Evolutionary conservation across 805 yeast genomes (phyloP), one percentile per base, ranked within the genome.

Genomic region (Saturnispora diversa): DNA sequence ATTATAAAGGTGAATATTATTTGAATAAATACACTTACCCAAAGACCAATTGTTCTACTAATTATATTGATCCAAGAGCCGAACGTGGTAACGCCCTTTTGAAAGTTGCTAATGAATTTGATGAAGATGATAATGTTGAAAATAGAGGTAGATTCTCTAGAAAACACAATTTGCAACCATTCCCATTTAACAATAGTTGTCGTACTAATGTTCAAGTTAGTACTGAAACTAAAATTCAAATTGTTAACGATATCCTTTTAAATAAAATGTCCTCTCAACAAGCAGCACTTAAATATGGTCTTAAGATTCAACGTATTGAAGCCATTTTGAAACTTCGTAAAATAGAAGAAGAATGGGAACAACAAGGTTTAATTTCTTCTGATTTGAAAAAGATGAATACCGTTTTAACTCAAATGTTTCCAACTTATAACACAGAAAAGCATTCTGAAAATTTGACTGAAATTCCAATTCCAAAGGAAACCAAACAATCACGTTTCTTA

Each of bases 401-500:
- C 6, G 67, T 77, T 13, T 69, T 92, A 77, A 76, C 78, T 58
- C 73, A 74, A 42, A 79, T 87, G 84, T 84, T 90, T 66, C 96
- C 96, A 35, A 60, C 84, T 32, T 81, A 72, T 55, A 62, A 69
- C 35, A 62, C 72, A 40, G 60, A 64, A 42, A 49, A 50, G 52
- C 69, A 50, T 32, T 69, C 77, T 8, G 95, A 88, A 55, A 84
- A 86, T 57, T 68, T 87, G 56, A 83, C 95, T n/a, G 96, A 90
- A 68, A 84, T 88, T 67, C 96, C 96, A 25, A 77, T 84, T 38
- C 95, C 95, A 24, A 73, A 77, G 49, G 84, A 81, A 62, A 83
- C 95, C 2, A 68, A 80, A 47, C 77, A 77, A 48, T 85, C 94
- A 48, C 70, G 90, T 49, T 88, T 88, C 67, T 63, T 85, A 56